Evolutionary conservation across 176 grass and related monocot species (phyloP).

Genomic region (Leersia perrieri): DNA sequence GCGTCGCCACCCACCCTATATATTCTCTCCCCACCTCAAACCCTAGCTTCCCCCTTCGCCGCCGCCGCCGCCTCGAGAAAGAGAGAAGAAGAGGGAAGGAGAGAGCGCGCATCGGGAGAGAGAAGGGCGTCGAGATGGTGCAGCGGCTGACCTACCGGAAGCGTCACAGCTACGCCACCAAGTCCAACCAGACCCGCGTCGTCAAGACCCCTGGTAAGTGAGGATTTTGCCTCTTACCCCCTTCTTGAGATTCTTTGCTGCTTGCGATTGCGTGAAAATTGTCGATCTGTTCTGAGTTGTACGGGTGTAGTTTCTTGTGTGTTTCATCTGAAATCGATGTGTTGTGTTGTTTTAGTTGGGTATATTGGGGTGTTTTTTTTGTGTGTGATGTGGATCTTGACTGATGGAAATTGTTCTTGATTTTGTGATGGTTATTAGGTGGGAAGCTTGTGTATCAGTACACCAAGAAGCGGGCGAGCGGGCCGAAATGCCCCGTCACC

Average conservation of each 20-base stretch:
- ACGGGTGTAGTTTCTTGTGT: background rate
- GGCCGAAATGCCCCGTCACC: conserved; percentile 81
- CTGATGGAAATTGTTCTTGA: background rate
- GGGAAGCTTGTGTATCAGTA: conserved; percentile 89
- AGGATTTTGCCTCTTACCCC: background rate
- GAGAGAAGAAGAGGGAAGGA: conserved; percentile 4
- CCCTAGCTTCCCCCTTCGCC: background rate
- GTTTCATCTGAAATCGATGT: background rate
- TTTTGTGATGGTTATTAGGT: conserved; percentile 41
- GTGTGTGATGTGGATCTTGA: background rate
- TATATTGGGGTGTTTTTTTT: background rate
- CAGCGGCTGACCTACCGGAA: conserved; percentile 78
- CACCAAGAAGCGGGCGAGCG: conserved; percentile 80
- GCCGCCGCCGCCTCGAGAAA: conserved; percentile 6
- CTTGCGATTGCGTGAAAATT: background rate
- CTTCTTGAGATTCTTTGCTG: background rate
- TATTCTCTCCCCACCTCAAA: background rate
- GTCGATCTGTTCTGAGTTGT: background rate
- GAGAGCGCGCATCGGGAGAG: conserved; percentile 20
- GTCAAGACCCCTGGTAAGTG: conserved; percentile 64
- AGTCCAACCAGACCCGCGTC: conserved; percentile 77
- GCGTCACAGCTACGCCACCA: conserved; percentile 74
- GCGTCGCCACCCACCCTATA: background rate
- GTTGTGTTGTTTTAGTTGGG: background rate
- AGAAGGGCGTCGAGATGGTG: conserved; percentile 64